Conservation (phyloP, 2,329 filamentous ascomycete species). For the Penicillium sp. region DNA sequence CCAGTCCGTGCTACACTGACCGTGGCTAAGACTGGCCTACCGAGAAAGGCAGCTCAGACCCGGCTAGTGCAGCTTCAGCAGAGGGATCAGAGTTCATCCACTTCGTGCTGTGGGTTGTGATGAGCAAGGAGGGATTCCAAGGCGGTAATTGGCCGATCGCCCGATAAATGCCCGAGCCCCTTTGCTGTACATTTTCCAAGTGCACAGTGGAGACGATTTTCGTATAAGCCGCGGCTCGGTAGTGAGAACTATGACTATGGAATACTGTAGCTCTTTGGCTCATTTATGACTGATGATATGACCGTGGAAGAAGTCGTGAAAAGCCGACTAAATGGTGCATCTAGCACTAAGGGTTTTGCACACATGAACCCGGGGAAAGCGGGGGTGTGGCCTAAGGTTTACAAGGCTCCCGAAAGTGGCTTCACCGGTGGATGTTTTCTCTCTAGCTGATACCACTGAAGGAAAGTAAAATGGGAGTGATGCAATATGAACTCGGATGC, state of each 20-base stretch:
- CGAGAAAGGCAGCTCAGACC: background rate
- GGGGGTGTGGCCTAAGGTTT: background rate
- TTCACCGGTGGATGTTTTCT: conserved; percentile 17
- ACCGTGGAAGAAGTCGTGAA: background rate
- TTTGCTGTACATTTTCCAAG: background rate
- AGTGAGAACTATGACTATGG: background rate
- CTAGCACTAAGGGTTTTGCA: background rate
- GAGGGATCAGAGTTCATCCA: background rate
- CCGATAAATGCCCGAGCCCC: conserved; percentile 31
- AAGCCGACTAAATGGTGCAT: background rate
- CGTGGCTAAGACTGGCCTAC: background rate
- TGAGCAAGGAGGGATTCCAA: background rate
- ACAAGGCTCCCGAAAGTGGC: background rate
- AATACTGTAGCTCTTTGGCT: background rate
- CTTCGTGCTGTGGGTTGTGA: background rate
- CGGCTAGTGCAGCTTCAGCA: background rate
- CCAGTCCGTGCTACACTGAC: background rate
- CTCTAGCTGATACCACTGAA: conserved; percentile 11
- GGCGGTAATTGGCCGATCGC: conserved; percentile 22
- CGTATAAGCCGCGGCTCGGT: background rate
- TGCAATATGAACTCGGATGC: background rate
- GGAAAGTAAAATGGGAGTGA: background rate
- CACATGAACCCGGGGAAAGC: background rate
- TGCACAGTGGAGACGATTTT: background rate
- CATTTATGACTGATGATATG: background rate